Percentiles rank a stretch among this genome's conserved stretches.
Conservation (phyloP, 176 grass and related monocot genomes). For the Phoenix dactylifera region DNA sequence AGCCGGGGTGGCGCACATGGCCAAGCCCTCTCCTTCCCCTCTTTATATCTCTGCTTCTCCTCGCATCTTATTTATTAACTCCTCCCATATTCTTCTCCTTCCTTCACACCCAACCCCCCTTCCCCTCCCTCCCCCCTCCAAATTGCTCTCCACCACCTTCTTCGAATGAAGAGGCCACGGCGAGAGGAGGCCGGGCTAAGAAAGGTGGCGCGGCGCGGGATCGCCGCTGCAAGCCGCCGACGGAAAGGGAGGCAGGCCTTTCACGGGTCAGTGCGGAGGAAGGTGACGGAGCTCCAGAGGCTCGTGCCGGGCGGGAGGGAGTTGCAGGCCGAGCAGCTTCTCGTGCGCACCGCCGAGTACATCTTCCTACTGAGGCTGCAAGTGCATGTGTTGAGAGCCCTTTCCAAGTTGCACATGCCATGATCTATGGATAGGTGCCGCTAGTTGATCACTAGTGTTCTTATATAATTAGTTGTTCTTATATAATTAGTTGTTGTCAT, state of each 20-base stretch:
- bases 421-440: neutral
- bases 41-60: neutral
- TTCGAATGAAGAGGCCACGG: neutral
- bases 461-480: neutral
- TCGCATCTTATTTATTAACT: neutral
- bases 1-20: conserved; percentile 23
- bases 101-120: neutral
- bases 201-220: too few species aligned
- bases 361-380: conserved; percentile 46
- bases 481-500: conserved; percentile 20
- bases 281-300: conserved; percentile 73
- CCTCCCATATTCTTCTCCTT: neutral
- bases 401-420: conserved; percentile 37
- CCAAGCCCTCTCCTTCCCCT: neutral
- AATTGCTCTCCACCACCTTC: neutral
- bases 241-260: neutral
- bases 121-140: too few species aligned
- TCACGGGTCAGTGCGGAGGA: conserved; percentile 27
- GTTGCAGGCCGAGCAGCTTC: conserved; percentile 51
- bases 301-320: conserved; percentile 53
- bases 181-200: neutral
- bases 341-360: conserved; percentile 64
- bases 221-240: too few species aligned
- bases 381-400: conserved; percentile 50
- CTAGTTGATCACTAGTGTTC: too few species aligned